Evolutionary conservation across 176 grass and related monocot genomes (phyloP), one percentile per base, ranked within the genome.

Genomic region (maize (Zea mays)): DNA sequence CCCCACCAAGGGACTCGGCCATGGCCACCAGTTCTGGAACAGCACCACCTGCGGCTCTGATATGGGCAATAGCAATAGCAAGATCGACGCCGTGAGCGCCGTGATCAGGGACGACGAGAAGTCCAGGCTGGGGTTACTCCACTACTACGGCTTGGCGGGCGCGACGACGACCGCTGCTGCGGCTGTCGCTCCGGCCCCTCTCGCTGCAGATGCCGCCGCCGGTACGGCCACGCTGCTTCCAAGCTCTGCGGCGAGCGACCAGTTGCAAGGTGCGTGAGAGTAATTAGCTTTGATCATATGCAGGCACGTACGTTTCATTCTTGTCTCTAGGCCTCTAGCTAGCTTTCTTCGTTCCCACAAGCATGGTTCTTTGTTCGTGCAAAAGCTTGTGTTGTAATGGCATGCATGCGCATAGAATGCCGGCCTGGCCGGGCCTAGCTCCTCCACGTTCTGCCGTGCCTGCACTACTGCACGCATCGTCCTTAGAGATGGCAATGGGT

Each of bases 201-300:
- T 46, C 12, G 66, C 63, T 52, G 56, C 54, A 27, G 27, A 27
- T 8, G 62, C 5, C 34, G 34, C 72, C 21, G 45, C 43, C 34
- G 40, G 49, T 51, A 69, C 56, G 37, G 46, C 45, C 10, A 46
- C 46, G 69, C 8, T 10, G 43, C 71, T 84, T 57, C 64, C 81
- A 71, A 59, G 49, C 42, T 55, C 73, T 19, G 44, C 71, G 17
- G 27, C 27, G 27, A 27, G 27, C 27, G 85, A 81, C 50, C 86
- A 85, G 71, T 6, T 85, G 77, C 81, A 93, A 96, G 92, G 92
- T 96, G 93, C 76, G 83, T 84, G 44, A 59, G 0, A 56, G 7
- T 39, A 49, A 17, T 5, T 5, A 36, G 2, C 16, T 9, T 27
- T 20, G 52, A 51, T 79, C 62, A 62, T 52, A 52, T 66, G 51